Percentiles rank a stretch among this genome's conserved stretches.
phyloP scores from a whole-genome alignment of 148 eudicot genomes.

The Chenopodium formosanum region DNA sequence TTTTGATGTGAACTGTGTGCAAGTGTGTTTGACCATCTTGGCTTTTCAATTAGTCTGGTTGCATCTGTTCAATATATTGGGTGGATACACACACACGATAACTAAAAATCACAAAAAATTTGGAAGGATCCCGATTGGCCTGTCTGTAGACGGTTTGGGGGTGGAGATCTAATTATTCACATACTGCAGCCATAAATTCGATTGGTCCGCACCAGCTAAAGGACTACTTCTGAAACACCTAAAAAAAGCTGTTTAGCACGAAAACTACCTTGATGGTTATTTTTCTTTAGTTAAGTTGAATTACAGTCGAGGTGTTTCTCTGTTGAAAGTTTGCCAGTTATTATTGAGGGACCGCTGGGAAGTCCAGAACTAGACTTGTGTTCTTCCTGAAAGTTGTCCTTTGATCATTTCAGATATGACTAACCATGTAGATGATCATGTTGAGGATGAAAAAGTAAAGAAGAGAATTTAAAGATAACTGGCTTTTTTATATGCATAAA shows the following conservation, averaged over 20 bases:
- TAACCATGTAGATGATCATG: background rate
- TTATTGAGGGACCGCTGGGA: background rate
- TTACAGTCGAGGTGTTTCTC: background rate
- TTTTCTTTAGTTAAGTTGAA: background rate
- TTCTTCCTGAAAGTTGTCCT: slow-evolving; percentile 4
- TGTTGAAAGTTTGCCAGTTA: background rate
- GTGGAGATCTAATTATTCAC: background rate
- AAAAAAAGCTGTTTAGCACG: background rate
- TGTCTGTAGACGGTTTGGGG: background rate
- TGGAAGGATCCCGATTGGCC: background rate
- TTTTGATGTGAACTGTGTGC: background rate
- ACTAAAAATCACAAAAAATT: background rate
- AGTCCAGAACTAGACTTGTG: background rate
- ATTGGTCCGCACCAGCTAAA: background rate
- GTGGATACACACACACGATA: slow-evolving; percentile 6
- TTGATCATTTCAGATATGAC: background rate
- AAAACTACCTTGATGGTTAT: background rate
- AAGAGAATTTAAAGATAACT: background rate
- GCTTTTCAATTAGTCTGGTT: background rate
- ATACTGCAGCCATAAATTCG: background rate
- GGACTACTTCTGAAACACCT: background rate
- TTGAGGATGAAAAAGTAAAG: background rate
- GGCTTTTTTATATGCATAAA: slow-evolving; percentile 4
- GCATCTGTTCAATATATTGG: background rate
- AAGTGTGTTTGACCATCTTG: background rate